phyloP scores from a whole-genome alignment of 2,329 filamentous ascomycete species.

The Penicillium polonicum region DNA sequence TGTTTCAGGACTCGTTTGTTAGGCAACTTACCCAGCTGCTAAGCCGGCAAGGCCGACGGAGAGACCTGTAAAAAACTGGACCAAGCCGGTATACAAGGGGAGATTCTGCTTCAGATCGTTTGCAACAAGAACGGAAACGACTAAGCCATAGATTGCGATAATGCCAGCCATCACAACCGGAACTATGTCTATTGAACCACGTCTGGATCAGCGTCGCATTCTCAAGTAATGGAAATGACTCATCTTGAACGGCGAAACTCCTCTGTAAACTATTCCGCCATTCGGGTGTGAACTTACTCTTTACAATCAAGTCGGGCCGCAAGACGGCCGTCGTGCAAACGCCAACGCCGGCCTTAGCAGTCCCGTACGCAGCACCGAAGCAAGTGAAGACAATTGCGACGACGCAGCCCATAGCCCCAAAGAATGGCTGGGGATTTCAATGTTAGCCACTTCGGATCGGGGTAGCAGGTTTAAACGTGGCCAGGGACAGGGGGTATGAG shows the following conservation, averaged over 20 bases:
- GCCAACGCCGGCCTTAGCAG: slow-evolving; percentile 98
- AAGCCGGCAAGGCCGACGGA: slow-evolving; percentile 78
- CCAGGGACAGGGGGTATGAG: slow-evolving; percentile 1
- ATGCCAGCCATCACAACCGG: slow-evolving; percentile 99
- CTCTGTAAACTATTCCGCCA: too few species aligned
- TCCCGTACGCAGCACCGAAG: slow-evolving; percentile 95
- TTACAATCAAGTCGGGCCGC: slow-evolving; percentile 95
- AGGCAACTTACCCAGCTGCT: slow-evolving; percentile 61
- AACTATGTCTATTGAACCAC: slow-evolving; percentile 73
- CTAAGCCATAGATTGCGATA: slow-evolving; percentile 96
- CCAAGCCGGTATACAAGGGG: slow-evolving; percentile 76
- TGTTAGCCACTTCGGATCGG: not conserved
- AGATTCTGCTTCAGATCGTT: slow-evolving; percentile 71
- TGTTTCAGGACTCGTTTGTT: slow-evolving; percentile 4
- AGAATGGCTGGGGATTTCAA: slow-evolving; percentile 67
- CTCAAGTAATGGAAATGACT: too few species aligned
- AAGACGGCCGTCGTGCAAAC: slow-evolving; percentile 98
- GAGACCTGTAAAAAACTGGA: slow-evolving; percentile 80
- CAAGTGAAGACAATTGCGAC: slow-evolving; percentile 95
- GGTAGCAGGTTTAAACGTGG: slow-evolving; percentile 5
- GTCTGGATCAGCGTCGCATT: not conserved
- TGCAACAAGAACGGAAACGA: slow-evolving; percentile 86
- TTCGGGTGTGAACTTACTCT: slow-evolving; percentile 67
- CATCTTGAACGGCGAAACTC: too few species aligned
- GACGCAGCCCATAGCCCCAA: slow-evolving; percentile 95